Conservation (phyloP, 2,329 filamentous ascomycete species). For the Grosmannia clavigera region DNA sequence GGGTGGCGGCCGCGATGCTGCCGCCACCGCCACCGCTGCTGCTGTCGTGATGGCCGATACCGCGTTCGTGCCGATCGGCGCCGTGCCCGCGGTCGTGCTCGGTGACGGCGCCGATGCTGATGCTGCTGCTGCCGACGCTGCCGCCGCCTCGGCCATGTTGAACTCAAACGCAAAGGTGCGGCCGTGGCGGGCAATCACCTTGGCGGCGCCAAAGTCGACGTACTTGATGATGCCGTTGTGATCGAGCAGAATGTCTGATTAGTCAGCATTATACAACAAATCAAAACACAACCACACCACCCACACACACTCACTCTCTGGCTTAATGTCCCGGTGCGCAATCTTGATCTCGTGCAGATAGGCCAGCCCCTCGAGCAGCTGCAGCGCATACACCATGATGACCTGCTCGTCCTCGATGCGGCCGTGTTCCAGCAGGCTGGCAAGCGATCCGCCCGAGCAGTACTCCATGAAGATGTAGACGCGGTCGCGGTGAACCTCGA, state of each 20-base stretch:
- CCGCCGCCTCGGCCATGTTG: conserved; percentile 16
- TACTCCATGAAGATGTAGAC: conserved; percentile 99
- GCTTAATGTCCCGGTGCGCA: conserved; percentile 94
- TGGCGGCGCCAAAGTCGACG: conserved; percentile 95
- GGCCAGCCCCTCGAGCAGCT: conserved; percentile 83
- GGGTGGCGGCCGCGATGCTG: conserved; percentile 27
- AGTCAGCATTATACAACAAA: not conserved
- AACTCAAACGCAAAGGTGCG: conserved; percentile 65
- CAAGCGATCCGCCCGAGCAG: conserved; percentile 87
- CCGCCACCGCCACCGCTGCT: not conserved
- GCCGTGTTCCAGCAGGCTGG: conserved; percentile 81
- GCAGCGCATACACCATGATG: conserved; percentile 90
- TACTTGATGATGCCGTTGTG: conserved; percentile 99
- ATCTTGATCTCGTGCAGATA: conserved; percentile 90
- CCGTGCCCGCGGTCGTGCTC: not conserved
- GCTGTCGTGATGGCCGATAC: not conserved
- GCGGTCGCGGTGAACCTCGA: conserved; percentile 94
- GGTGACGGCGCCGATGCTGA: not conserved
- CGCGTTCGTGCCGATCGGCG: not conserved
- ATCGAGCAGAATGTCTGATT: conserved; percentile 77
- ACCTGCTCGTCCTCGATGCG: conserved; percentile 97
- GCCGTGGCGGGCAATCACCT: conserved; percentile 88
- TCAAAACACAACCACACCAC: not conserved
- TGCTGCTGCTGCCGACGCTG: not conserved
- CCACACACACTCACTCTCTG: conserved; percentile 58